Evolutionary conservation across 2,329 filamentous ascomycete species (phyloP).

Genomic region (Escovopsis weberi): DNA sequence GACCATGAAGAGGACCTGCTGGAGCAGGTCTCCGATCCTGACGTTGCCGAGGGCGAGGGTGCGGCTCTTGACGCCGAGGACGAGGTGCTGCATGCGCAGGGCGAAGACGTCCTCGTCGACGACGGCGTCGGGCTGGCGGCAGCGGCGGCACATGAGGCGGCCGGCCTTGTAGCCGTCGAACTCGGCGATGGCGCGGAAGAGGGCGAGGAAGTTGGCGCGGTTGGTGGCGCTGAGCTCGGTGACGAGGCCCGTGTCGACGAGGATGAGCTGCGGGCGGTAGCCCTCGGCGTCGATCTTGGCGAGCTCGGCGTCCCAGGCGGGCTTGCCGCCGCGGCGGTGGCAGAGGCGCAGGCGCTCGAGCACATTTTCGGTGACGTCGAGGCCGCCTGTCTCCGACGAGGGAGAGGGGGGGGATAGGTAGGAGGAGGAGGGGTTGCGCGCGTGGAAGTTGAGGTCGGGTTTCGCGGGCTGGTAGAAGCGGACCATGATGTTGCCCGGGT

Average conservation of each 20-base stretch:
- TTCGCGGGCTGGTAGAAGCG: slow-evolving; percentile 81
- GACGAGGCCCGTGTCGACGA: slow-evolving; percentile 92
- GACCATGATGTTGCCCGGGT: slow-evolving; percentile 98
- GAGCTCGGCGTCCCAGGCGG: slow-evolving; percentile 62
- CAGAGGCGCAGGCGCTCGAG: slow-evolving; percentile 65
- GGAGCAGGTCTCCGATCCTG: slow-evolving; percentile 89
- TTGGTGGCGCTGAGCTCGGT: slow-evolving; percentile 85
- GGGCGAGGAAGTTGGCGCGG: slow-evolving; percentile 78
- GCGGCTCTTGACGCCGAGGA: slow-evolving; percentile 75
- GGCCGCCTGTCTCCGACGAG: slow-evolving; percentile 21
- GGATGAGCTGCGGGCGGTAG: slow-evolving; percentile 85
- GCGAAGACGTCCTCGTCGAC: slow-evolving; percentile 84
- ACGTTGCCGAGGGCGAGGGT: slow-evolving; percentile 89
- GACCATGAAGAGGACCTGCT: slow-evolving; percentile 84
- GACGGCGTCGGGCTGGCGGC: slow-evolving; percentile 81
- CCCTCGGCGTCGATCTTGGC: slow-evolving; percentile 69
- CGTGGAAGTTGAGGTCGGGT: slow-evolving; percentile 37
- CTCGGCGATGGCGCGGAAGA: slow-evolving; percentile 90
- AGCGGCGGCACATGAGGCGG: slow-evolving; percentile 89
- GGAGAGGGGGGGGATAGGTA: slow-evolving; percentile 11
- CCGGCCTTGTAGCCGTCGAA: slow-evolving; percentile 96
- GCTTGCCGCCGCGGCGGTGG: slow-evolving; percentile 43
- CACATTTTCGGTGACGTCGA: slow-evolving; percentile 78
- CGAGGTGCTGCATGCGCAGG: slow-evolving; percentile 91
- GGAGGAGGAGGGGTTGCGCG: too few relatives aligned